Evolutionary conservation across 2,329 filamentous ascomycete genomes (phyloP), one percentile per base, ranked within the genome.

Genomic region (Sporothrix protearum): DNA sequence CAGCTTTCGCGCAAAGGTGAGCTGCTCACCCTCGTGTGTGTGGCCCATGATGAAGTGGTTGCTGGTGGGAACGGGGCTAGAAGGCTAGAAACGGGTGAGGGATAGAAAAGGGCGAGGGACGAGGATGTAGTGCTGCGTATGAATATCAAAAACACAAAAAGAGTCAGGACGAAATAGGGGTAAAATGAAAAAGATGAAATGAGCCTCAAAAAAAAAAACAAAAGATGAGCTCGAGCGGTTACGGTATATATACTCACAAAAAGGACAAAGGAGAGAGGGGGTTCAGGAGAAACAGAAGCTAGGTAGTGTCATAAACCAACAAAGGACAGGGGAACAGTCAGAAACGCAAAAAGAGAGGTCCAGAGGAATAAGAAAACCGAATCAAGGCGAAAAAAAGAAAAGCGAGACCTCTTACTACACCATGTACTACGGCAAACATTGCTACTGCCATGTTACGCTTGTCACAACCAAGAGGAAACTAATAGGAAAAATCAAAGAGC

Each of bases 1-100:
- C 68, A 75, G 53, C 70, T 57, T 55, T 25, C 57, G 57, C 19
- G 68, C 73, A 51, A 73, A 74, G 2, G 73, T 67, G 57, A 25
- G 57, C 57, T 47, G 16, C 19, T 67, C 47, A 30, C 55, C 55
- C 36, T 25, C 57, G 22, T 59, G 28, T 12, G 45, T 67, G 64
- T 51, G 42, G 16, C 47, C 53, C 69, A 73, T 73, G 2, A 16
- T 63, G 33, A 36, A 14, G 36, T 36, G n/a, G n/a, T 72, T 30
- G 67, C 19, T 28, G 28, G 36, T 28, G 30, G 12, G 28, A 61
- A 10, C 19, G 30, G 19, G 25, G 22, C 2, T 47, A 61, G 9
- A 22, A 30, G 36, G 42, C 19, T 1, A 45, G 33, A 36, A 36
- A 36, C 8, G 33, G 33, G 33, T 12, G 39, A 47, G 2, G 19